phyloP scores from a whole-genome alignment of 169 alveolate genomes.

The Eimeria tenella region DNA sequence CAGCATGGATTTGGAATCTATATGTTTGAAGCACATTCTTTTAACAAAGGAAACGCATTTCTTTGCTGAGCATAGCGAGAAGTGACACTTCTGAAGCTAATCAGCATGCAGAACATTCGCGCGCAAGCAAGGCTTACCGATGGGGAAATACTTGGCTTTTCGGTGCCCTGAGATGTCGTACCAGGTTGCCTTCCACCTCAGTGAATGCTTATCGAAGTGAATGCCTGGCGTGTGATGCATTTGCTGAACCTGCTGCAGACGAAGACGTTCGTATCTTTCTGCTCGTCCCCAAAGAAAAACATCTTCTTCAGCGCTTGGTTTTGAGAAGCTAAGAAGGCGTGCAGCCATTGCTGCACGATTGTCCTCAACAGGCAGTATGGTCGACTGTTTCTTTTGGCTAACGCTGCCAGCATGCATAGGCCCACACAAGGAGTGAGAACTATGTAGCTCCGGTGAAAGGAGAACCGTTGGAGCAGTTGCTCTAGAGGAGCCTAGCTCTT shows the following conservation, averaged over 20 bases:
- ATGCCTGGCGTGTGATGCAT: conserved; percentile 76
- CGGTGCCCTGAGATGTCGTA: conserved; percentile 78
- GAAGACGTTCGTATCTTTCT: conserved; percentile 26
- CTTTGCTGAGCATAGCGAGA: neutral
- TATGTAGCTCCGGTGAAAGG: neutral
- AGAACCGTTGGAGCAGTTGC: neutral
- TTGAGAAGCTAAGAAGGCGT: neutral
- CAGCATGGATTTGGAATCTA: no score
- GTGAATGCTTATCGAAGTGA: conserved; percentile 78
- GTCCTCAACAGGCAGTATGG: neutral
- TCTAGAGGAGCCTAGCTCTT: neutral
- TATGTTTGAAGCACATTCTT: neutral
- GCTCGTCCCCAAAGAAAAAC: neutral
- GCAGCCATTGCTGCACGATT: neutral
- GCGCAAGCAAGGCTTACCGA: conserved; percentile 38
- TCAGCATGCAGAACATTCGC: neutral
- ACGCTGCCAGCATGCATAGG: neutral
- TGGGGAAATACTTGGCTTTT: conserved; percentile 79
- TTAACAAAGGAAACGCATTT: neutral
- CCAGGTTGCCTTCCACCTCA: conserved; percentile 82
- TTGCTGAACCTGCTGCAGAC: conserved; percentile 29
- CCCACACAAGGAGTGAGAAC: neutral
- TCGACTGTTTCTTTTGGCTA: neutral
- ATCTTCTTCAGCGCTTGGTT: neutral
- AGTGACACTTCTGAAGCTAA: no score